Evolutionary conservation across 768 basidiomycete species (phyloP).

Genomic region (Nidularia pulvinata): DNA sequence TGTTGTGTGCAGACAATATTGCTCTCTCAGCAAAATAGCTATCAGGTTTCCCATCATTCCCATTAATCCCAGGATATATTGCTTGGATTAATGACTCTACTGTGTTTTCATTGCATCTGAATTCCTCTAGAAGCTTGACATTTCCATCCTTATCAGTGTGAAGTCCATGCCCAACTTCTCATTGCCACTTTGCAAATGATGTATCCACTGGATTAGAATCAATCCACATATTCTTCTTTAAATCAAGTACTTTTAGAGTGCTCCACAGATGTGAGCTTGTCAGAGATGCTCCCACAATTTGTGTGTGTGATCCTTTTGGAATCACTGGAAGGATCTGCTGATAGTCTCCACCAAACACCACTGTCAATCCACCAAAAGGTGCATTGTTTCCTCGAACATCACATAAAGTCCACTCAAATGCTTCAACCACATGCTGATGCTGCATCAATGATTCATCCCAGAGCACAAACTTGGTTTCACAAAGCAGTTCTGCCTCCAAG

Average conservation of each 20-base stretch:
- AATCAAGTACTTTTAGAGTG: slow-evolving; percentile 22
- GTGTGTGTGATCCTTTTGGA: slow-evolving; percentile 25
- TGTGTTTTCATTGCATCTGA: background rate
- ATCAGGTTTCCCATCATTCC: background rate
- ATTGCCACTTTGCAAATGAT: slow-evolving; percentile 31
- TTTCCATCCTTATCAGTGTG: slow-evolving; percentile 1
- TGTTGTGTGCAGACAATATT: slow-evolving; percentile 8
- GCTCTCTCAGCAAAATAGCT: background rate
- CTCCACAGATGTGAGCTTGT: slow-evolving; percentile 35
- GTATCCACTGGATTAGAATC: slow-evolving; percentile 16
- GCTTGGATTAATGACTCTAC: background rate
- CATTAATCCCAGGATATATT: background rate
- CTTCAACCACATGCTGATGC: slow-evolving; percentile 29
- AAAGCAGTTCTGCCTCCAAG: background rate
- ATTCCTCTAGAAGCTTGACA: slow-evolving; percentile 2
- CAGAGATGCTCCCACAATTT: slow-evolving; percentile 35
- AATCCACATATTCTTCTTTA: slow-evolving; percentile 40
- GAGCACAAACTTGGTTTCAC: slow-evolving; percentile 7
- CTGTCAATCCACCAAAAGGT: slow-evolving; percentile 41
- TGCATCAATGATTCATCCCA: slow-evolving; percentile 47
- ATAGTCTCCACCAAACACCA: slow-evolving; percentile 51
- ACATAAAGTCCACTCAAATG: slow-evolving; percentile 31
- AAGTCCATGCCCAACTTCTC: slow-evolving; percentile 21
- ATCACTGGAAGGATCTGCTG: slow-evolving; percentile 46
- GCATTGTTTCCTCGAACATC: slow-evolving; percentile 23